phyloP scores from a whole-genome alignment of 768 basidiomycete genomes.

The Ramaria sp. region DNA sequence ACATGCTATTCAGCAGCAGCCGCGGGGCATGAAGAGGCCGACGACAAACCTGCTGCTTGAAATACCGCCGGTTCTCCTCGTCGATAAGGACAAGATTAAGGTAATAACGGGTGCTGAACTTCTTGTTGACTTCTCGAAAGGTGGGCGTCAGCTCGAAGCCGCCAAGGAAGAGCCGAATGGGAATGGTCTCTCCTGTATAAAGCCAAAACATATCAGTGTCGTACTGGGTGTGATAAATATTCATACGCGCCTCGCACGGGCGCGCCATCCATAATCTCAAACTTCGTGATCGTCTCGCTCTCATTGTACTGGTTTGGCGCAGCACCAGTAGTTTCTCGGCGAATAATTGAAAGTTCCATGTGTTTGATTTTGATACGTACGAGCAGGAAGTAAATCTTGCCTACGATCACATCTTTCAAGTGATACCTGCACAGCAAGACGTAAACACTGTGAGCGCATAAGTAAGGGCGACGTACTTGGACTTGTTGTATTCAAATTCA shows the following conservation, averaged over 20 bases:
- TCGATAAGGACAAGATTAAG: slow-evolving; percentile 95
- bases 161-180: slow-evolving; percentile 93
- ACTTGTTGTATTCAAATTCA: slow-evolving; percentile 99
- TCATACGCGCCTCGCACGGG: slow-evolving; percentile 72
- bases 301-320: slow-evolving; percentile 99
- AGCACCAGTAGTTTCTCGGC: slow-evolving; percentile 92
- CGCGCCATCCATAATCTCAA: slow-evolving; percentile 98
- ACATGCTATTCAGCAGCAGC: neutral
- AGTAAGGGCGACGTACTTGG: slow-evolving; percentile 57
- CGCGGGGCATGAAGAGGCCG: neutral
- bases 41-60: slow-evolving; percentile 78
- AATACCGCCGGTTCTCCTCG: slow-evolving; percentile 95
- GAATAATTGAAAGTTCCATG: slow-evolving; percentile 97
- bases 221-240: neutral
- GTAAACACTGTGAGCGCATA: neutral
- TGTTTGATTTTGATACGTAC: slow-evolving; percentile 99
- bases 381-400: slow-evolving; percentile 98
- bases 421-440: slow-evolving; percentile 61
- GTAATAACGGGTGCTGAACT: slow-evolving; percentile 95
- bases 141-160: slow-evolving; percentile 98
- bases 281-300: slow-evolving; percentile 97
- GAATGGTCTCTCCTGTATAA: slow-evolving; percentile 86
- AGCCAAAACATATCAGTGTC: neutral
- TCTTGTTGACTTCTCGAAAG: slow-evolving; percentile 98
- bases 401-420: slow-evolving; percentile 96